These are phyloP conservation scores for Paramecium tetraurelia DNA, from an alignment of 73 alveolate species.

Conservation along the genomic window DNA sequence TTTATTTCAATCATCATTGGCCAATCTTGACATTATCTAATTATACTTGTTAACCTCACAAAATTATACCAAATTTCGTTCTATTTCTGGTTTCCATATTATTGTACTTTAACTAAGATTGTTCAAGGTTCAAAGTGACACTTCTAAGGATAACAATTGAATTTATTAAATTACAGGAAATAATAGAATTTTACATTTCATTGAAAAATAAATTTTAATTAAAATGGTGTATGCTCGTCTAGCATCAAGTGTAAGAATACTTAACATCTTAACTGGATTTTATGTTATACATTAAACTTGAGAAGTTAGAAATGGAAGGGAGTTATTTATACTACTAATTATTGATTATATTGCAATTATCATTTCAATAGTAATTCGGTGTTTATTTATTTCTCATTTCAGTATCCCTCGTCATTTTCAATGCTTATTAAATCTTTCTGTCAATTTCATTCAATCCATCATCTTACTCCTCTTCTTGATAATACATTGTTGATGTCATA, in stretches of 20 bases:
- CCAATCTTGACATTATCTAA: background rate
- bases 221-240: too few species aligned
- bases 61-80: background rate
- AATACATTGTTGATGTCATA: constrained; percentile 6
- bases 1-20: background rate
- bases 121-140: background rate
- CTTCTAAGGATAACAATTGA: background rate
- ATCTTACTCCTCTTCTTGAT: constrained; percentile 16
- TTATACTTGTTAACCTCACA: background rate
- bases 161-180: background rate
- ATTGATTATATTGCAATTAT: background rate
- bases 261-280: too few species aligned
- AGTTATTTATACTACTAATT: background rate
- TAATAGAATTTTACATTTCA: too few species aligned
- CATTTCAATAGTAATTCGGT: constrained; percentile 26
- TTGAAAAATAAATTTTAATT: too few species aligned
- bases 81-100: background rate
- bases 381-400: constrained; percentile 28
- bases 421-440: background rate
- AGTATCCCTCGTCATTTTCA: constrained; percentile 21
- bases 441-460: constrained; percentile 15
- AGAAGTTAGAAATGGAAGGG: background rate
- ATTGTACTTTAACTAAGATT: background rate
- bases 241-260: too few species aligned
- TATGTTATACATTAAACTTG: too few species aligned